Evolutionary conservation across 371 early-diverging fungal genomes (phyloP), one percentile per base, ranked within the genome.

Genomic region (Rhizopus delemar): DNA sequence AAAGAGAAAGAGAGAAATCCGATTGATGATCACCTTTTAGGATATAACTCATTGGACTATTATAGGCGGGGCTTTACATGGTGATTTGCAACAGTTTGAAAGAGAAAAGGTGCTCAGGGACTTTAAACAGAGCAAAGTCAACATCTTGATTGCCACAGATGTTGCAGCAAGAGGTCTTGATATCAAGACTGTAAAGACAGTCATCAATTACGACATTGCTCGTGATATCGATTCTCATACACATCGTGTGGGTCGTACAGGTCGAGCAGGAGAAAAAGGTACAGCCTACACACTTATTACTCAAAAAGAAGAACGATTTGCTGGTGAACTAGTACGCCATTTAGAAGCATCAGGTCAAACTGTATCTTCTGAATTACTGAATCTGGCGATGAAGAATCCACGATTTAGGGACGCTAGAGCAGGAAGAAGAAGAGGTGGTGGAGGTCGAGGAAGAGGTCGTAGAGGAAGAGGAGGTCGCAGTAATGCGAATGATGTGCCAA

Each of bases 101-200:
- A 92, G 99, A 69, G 97, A 97, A 62, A 88, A 91, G 65, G 97
- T 94, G 5, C 81, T 97, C 57, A 75, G 85, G 50, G 87, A 92
- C 63, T 96, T 95, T 80, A 88, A 86, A 53, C 53, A 63, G 8
- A 87, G 82, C 60, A 77, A 73, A 49, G 85, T 85, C 64, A 80
- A 89, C n/a, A 86, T 95, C 34, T 73, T 99, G 59, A 90, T 99
- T 46, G 99, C 99, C 3, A 99, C 99, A 0, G 99, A 99, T 75
- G 98, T 99, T 11, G 99, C 99, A 39, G 96, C 95, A 8, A 86
- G 98, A 69, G 98, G 98, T 57, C 76, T 96, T 38, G 98, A 93
- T 62, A 91, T 93, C 59, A 85, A 88, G 46, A 53, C 80, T 1
- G 82, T 92, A 7, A 83, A 86, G 32, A 83, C 77, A 0, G 90